Evolutionary conservation across 768 basidiomycete species (phyloP).

Genomic region (Tubosaeta sp.): DNA sequence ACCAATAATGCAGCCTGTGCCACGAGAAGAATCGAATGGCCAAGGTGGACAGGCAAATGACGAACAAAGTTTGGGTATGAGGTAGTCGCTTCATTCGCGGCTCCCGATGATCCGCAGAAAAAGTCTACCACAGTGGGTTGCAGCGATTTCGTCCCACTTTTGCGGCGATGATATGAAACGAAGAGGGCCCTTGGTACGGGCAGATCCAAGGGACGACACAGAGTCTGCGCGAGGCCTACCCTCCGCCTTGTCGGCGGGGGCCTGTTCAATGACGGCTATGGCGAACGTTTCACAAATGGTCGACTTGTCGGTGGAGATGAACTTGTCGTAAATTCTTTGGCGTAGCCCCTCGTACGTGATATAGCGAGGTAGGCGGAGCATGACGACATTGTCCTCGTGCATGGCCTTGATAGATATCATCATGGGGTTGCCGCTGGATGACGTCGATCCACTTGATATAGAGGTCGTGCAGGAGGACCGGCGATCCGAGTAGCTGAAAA

Average conservation of each 20-base stretch:
- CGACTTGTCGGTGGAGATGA: constrained; percentile 56
- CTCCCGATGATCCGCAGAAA: constrained; percentile 47
- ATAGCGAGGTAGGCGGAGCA: constrained; percentile 51
- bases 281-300: constrained; percentile 52
- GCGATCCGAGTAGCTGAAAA: constrained; percentile 9
- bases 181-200: constrained; percentile 23
- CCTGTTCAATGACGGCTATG: constrained; percentile 48
- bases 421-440: constrained; percentile 21
- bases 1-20: constrained; percentile 2
- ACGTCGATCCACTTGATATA: constrained; percentile 37
- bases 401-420: constrained; percentile 60
- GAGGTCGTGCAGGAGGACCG: constrained; percentile 30
- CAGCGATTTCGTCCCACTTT: constrained; percentile 56
- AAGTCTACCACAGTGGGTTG: constrained; percentile 47
- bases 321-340: constrained; percentile 58
- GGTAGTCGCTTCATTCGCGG: constrained; percentile 13
- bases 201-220: constrained; percentile 33
- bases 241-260: constrained; percentile 11
- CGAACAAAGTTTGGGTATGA: constrained; percentile 1
- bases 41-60: constrained; percentile 1
- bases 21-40: constrained; percentile 6
- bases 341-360: constrained; percentile 52
- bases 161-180: constrained; percentile 48
- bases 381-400: constrained; percentile 56
- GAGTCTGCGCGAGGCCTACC: constrained; percentile 28